Conservation (phyloP, 192 early-diverging fungal genomes). For the Gaertneriomyces sp. region DNA sequence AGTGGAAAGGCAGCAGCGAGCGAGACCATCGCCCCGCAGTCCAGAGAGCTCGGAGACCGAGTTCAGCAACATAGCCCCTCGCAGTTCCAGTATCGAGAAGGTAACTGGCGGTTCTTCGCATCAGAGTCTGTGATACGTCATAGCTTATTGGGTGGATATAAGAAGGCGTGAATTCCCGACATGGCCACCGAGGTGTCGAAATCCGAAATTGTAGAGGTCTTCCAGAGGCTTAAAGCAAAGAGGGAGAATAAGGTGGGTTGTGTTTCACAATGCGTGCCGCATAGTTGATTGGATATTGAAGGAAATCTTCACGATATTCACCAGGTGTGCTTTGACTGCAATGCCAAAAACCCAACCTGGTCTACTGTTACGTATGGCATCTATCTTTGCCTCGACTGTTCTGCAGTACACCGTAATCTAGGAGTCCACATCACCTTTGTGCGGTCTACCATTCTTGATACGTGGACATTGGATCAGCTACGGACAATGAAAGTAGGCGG, state of each 20-base stretch:
- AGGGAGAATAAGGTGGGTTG: constrained; percentile 60
- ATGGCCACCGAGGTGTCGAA: constrained; percentile 39
- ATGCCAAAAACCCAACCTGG: constrained; percentile 93
- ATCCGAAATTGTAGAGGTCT: constrained; percentile 57
- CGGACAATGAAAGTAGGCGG: constrained; percentile 83
- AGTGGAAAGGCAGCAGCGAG: no score
- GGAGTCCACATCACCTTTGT: constrained; percentile 98
- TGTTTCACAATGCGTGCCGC: neutral
- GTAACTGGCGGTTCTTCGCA: no score
- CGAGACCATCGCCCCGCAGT: no score
- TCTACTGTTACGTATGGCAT: constrained; percentile 89
- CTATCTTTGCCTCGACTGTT: constrained; percentile 95
- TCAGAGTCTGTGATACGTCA: no score
- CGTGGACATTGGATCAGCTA: constrained; percentile 91
- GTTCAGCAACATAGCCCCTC: no score
- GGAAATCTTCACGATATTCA: neutral
- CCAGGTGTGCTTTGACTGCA: constrained; percentile 92
- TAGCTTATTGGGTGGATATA: no score
- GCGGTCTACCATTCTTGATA: constrained; percentile 83
- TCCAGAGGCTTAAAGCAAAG: constrained; percentile 62
- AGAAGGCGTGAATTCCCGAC: no score
- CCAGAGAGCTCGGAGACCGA: no score
- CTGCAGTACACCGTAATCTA: constrained; percentile 90
- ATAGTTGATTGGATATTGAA: neutral
- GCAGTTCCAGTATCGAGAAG: no score